Conservation (phyloP, 805 yeast species). For the Sugiyamaella marilandica region DNA sequence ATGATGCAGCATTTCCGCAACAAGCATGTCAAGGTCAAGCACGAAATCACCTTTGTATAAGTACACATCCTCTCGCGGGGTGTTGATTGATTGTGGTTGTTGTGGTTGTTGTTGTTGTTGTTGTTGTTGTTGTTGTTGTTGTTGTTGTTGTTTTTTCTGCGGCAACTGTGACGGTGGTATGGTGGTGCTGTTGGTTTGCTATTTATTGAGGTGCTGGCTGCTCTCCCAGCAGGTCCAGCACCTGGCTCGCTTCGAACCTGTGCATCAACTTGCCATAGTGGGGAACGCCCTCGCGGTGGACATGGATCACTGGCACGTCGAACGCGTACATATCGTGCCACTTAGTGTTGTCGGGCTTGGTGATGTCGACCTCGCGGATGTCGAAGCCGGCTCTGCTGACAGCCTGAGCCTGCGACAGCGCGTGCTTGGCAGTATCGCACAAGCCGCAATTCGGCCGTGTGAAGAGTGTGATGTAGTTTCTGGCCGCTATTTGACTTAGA, state of each 20-base stretch:
- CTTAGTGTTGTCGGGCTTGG: slow-evolving; percentile 29
- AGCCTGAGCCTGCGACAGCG: slow-evolving; percentile 20
- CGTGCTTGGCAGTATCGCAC: slow-evolving; percentile 31
- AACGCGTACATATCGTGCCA: slow-evolving; percentile 36
- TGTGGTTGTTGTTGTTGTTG: too few relatives aligned
- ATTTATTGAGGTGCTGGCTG: background rate
- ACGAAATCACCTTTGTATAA: background rate
- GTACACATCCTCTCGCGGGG: too few relatives aligned
- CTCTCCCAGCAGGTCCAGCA: slow-evolving; percentile 13
- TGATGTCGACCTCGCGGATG: slow-evolving; percentile 30
- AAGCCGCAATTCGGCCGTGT: slow-evolving; percentile 36
- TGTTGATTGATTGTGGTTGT: too few relatives aligned
- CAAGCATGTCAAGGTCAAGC: slow-evolving; percentile 18
- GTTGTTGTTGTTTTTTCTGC: too few relatives aligned
- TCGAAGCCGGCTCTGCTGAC: slow-evolving; percentile 18
- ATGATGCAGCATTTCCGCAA: slow-evolving; percentile 27
- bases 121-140: background rate
- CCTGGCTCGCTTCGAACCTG: slow-evolving; percentile 21
- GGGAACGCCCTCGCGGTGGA: slow-evolving; percentile 12
- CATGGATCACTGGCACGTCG: slow-evolving; percentile 36
- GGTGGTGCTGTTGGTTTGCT: background rate
- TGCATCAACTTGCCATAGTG: slow-evolving; percentile 26
- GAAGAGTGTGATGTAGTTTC: slow-evolving; percentile 26
- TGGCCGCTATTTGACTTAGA: background rate
- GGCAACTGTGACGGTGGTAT: too few relatives aligned